Conservation (phyloP, 129 eudicot species). For the Artemisia tridentata region DNA sequence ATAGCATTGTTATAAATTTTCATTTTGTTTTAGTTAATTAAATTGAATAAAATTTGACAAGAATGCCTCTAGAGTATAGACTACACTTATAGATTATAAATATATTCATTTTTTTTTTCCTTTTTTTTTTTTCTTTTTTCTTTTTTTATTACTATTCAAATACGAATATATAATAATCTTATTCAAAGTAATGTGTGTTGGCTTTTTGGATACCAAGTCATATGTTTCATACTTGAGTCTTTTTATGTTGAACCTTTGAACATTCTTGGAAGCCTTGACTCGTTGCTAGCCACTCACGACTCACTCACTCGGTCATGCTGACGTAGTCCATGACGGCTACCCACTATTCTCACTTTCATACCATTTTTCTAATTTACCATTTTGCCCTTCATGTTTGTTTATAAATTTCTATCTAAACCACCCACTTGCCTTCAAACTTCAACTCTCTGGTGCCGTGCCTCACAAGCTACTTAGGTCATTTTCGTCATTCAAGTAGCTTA, state of each 20-base stretch:
- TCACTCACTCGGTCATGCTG: slow-evolving; percentile 38
- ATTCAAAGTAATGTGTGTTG: slow-evolving; percentile 31
- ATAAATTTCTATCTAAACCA: neutral
- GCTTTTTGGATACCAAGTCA: slow-evolving; percentile 28
- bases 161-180: no score
- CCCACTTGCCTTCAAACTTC: slow-evolving; percentile 34
- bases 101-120: neutral
- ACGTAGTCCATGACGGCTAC: slow-evolving; percentile 36
- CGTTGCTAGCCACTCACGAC: slow-evolving; percentile 35
- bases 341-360: slow-evolving; percentile 15
- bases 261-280: slow-evolving; percentile 27
- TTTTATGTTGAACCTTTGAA: slow-evolving; percentile 14
- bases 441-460: slow-evolving; percentile 21
- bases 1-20: no score
- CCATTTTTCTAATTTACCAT: neutral
- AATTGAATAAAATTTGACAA: no score
- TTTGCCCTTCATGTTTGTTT: neutral
- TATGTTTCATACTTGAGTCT: slow-evolving; percentile 18
- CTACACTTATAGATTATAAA: neutral
- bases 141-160: no score
- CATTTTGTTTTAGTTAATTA: no score
- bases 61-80: no score
- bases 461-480: slow-evolving; percentile 4
- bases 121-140: no score
- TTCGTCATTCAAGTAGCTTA: neutral